Conservation (phyloP, 495 filamentous ascomycete genomes). For the Cryomyces antarcticus region DNA sequence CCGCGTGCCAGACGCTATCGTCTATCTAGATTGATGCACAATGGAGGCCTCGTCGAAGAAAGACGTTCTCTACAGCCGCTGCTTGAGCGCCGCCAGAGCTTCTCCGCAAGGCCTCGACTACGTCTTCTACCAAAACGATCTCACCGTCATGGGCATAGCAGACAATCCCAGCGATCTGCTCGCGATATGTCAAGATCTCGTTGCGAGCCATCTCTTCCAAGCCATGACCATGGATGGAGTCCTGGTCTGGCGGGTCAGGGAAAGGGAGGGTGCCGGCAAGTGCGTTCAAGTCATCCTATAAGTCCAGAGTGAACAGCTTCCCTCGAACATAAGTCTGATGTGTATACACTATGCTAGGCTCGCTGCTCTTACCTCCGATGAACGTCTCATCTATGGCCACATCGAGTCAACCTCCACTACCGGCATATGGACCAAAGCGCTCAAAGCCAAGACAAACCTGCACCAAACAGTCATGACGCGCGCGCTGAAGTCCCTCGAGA, state of each 20-base stretch:
- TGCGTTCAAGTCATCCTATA: neutral
- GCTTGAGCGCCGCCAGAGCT: conserved; percentile 1
- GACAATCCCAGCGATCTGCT: conserved; percentile 5
- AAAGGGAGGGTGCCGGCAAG: conserved; percentile 10
- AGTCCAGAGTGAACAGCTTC: neutral
- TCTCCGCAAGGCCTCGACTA: conserved; percentile 5
- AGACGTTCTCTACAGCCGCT: conserved; percentile 4
- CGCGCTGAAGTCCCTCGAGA: conserved; percentile 56
- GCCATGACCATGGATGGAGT: conserved; percentile 7
- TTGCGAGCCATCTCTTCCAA: conserved; percentile 7
- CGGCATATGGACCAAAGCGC: conserved; percentile 72
- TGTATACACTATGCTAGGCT: conserved; percentile 2
- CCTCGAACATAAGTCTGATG: neutral
- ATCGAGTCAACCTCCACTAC: conserved; percentile 65
- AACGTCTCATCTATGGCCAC: conserved; percentile 60
- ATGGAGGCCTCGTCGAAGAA: neutral
- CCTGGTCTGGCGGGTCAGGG: conserved; percentile 8
- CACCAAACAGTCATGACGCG: conserved; percentile 59
- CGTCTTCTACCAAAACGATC: conserved; percentile 14
- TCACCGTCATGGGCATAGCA: conserved; percentile 10
- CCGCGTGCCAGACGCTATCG: no score
- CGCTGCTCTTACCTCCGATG: conserved; percentile 28
- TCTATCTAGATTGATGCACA: no score
- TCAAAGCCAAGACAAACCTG: conserved; percentile 53
- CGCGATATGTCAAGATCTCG: conserved; percentile 4